Evolutionary conservation across 169 alveolate genomes (phyloP).

Genomic region (Eimeria maxima): DNA sequence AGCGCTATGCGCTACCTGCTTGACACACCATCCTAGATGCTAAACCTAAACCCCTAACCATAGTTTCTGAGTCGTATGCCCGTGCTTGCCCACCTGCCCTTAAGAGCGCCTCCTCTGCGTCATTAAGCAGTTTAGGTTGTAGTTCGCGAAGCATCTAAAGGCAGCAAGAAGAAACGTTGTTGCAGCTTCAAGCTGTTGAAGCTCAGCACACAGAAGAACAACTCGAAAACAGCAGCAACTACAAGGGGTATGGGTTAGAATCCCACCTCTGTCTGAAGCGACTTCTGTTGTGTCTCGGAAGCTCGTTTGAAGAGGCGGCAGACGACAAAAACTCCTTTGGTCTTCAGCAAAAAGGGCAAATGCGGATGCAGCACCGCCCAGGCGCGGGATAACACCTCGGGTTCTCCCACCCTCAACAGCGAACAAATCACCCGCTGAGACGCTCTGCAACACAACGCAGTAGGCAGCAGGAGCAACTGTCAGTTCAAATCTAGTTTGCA

Average conservation of each 20-base stretch:
- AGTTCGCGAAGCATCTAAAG: neutral
- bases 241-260: neutral
- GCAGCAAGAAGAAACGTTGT: neutral
- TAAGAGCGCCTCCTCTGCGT: slow-evolving; percentile 21
- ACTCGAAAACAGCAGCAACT: no score
- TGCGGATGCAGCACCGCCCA: neutral
- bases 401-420: neutral
- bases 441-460: neutral
- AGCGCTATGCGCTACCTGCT: no score
- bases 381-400: neutral
- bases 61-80: neutral
- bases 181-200: no score
- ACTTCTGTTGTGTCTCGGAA: neutral
- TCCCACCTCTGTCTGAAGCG: neutral
- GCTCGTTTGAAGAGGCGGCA: neutral
- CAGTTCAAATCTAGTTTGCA: no score
- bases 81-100: neutral
- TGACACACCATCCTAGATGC: no score
- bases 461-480: neutral
- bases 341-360: neutral
- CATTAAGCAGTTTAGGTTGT: neutral
- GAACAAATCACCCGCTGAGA: slow-evolving; percentile 8
- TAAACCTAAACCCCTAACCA: no score
- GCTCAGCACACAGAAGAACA: no score
- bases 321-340: slow-evolving; percentile 11